Base-by-base conservation (phyloP, 257 asterid genomes). In the Fraxinus americana region DNA sequence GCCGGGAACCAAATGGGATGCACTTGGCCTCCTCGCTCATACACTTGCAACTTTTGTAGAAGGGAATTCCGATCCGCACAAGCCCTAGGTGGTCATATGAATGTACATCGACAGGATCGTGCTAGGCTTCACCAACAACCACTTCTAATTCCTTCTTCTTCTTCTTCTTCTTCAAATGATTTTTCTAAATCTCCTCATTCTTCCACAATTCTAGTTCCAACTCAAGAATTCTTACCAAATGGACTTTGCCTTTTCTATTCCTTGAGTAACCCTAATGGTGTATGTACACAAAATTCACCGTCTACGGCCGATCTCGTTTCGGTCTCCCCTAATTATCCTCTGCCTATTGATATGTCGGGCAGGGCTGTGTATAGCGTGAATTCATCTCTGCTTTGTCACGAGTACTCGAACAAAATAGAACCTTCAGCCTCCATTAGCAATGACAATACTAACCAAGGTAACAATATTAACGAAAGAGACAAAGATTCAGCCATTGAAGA, bases 31-130 rank as follows among this genome's bases (percentile, higher is more conserved):
- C 97, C 97, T 0, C 87, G 92, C 68, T 89, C 90, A 23, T 91
- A 91, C 79, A 86, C 84, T 19, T 91, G 94, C 78, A 82, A 89
- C 9, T 91, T 88, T 39, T 91, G 97, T 77, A 76, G 91, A 66
- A 78, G 92, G 61, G 93, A 89, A 79, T 91, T 91, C 84, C 86
- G 91, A 50, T 91, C 94, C 4, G 94, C 94, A 48, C 94, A 91
- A 82, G 97, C 97, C 76, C 85, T 91, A 34, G 92, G 97, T 29
- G 97, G 94, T 19, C 97, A 91, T 79, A 91, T 91, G 97, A 91
- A 91, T 41, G 94, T 91, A 25, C 97, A 91, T 84, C 94, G 97
- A 71, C 90, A 91, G 1, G 97, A 91, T 79, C 90, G 92, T 0
- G 92, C 92, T 1, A 36, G 86, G 80, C 88, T 89, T 63, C 87